Evolutionary conservation across 768 basidiomycete species (phyloP).

Genomic region (Lactifluus volemus): DNA sequence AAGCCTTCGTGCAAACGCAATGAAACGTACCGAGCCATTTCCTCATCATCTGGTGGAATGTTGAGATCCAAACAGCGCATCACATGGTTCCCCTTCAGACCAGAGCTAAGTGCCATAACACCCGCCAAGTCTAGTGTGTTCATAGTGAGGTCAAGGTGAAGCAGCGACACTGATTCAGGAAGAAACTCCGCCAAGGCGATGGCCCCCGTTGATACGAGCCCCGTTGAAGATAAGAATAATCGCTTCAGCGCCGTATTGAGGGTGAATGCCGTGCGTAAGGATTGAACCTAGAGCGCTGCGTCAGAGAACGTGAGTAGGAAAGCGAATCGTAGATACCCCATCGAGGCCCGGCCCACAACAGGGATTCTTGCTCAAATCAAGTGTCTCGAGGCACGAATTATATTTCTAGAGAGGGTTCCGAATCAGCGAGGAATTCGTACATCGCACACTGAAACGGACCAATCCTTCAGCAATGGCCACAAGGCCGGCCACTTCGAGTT

Average conservation of each 20-base stretch:
- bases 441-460: constrained; percentile 37
- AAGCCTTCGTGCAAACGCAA: neutral
- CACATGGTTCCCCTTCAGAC: constrained; percentile 73
- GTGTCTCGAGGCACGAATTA: constrained; percentile 85
- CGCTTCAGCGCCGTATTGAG: constrained; percentile 88
- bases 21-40: constrained; percentile 54
- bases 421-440: neutral
- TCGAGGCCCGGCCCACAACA: constrained; percentile 85
- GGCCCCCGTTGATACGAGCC: constrained; percentile 72
- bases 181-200: constrained; percentile 96
- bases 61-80: constrained; percentile 92
- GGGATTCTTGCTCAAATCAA: constrained; percentile 89
- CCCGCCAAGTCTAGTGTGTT: constrained; percentile 84
- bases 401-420: constrained; percentile 60
- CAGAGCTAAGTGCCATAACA: constrained; percentile 84
- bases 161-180: constrained; percentile 75
- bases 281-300: constrained; percentile 52
- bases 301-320: neutral
- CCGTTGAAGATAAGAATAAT: constrained; percentile 81
- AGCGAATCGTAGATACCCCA: constrained; percentile 50
- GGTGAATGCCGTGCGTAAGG: constrained; percentile 87
- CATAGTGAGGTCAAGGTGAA: constrained; percentile 86
- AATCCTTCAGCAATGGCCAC: constrained; percentile 81
- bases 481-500: constrained; percentile 75
- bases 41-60: constrained; percentile 79